phyloP scores from a whole-genome alignment of 2,329 filamentous ascomycete genomes.

The Remersonia thermophila region DNA sequence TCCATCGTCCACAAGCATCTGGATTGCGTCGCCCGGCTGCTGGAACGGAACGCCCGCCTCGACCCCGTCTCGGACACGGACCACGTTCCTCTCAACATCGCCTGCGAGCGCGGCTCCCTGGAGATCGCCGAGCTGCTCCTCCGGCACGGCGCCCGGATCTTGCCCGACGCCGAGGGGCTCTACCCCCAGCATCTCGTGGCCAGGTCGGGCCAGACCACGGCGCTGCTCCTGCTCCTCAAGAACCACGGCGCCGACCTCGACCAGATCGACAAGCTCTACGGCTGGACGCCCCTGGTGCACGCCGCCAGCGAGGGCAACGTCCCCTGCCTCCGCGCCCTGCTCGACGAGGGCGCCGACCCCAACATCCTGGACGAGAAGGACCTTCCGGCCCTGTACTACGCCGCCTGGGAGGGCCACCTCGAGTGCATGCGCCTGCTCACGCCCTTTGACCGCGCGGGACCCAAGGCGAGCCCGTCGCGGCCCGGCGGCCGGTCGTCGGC shows the following conservation, averaged over 20 bases:
- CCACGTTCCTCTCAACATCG: constrained; percentile 86
- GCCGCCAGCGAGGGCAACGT: constrained; percentile 94
- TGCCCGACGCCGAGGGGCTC: constrained; percentile 91
- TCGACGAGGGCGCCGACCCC: constrained; percentile 67
- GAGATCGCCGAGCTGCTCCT: constrained; percentile 77
- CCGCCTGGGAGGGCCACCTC: constrained; percentile 92
- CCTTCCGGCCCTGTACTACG: constrained; percentile 93
- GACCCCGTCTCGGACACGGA: constrained; percentile 78
- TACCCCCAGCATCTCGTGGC: constrained; percentile 97
- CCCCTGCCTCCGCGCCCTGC: constrained; percentile 67
- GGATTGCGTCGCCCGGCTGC: constrained; percentile 65
- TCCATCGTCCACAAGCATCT: constrained; percentile 82
- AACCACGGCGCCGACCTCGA: constrained; percentile 81
- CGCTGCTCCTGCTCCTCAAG: constrained; percentile 68
- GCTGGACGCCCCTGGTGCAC: constrained; percentile 94
- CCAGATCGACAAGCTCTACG: constrained; percentile 88
- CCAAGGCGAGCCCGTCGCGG: constrained; percentile 31
- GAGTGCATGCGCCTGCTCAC: constrained; percentile 86
- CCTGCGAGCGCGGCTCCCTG: constrained; percentile 83
- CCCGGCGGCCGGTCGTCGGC: constrained; percentile 23
- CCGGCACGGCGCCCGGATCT: constrained; percentile 63
- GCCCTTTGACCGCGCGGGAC: constrained; percentile 34
- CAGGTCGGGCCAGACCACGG: constrained; percentile 69
- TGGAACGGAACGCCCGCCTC: constrained; percentile 68
- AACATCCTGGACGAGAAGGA: constrained; percentile 83